Evolutionary conservation across 345 rosid species (phyloP).

Genomic region (Microcos paniculata): DNA sequence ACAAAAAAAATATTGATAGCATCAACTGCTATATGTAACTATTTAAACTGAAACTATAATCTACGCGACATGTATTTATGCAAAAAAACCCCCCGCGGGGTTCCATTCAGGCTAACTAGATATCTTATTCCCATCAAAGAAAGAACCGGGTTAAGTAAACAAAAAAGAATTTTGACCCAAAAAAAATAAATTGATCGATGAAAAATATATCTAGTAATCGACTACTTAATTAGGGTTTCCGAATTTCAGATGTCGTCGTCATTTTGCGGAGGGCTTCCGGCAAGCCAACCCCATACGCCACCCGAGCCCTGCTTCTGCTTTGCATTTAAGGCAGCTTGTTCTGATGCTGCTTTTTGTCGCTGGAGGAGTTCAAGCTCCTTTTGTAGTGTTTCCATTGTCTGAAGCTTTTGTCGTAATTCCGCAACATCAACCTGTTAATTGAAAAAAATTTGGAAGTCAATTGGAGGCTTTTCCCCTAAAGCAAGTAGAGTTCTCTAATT

Average conservation of each 20-base stretch:
- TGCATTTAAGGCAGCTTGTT: slow-evolving; percentile 75
- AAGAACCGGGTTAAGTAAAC: slow-evolving; percentile 13
- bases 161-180: not conserved
- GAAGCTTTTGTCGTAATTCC: slow-evolving; percentile 90
- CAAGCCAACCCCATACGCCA: slow-evolving; percentile 98
- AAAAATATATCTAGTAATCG: slow-evolving; percentile 13
- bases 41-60: not conserved
- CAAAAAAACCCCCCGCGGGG: slow-evolving; percentile 15
- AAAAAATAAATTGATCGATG: slow-evolving; percentile 20
- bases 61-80: slow-evolving; percentile 23
- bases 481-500: not conserved
- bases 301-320: slow-evolving; percentile 77
- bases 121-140: slow-evolving; percentile 28
- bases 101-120: slow-evolving; percentile 10
- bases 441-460: slow-evolving; percentile 16
- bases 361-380: slow-evolving; percentile 91
- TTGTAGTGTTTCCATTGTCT: slow-evolving; percentile 74
- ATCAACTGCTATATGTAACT: not conserved
- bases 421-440: slow-evolving; percentile 90
- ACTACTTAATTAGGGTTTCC: not conserved
- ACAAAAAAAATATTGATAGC: not conserved
- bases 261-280: slow-evolving; percentile 55
- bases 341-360: slow-evolving; percentile 96
- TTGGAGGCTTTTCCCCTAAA: not conserved
- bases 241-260: slow-evolving; percentile 33